Evolutionary conservation across 2,329 filamentous ascomycete species (phyloP).

Genomic region (Coleophoma cylindrospora): DNA sequence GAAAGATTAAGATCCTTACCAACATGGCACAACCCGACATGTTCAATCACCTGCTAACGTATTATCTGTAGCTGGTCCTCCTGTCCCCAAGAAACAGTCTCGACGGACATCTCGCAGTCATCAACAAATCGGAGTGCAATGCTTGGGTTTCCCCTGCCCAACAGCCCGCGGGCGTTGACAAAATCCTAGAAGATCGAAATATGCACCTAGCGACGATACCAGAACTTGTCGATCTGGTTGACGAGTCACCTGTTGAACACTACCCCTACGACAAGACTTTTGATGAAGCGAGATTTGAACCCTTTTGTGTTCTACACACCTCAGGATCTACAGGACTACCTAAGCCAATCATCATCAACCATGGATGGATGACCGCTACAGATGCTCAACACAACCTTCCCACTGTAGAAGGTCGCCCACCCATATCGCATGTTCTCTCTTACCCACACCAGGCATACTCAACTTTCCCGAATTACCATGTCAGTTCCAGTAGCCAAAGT

Average conservation of each 20-base stretch:
- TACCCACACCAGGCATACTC: neutral
- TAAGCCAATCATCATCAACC: constrained; percentile 32
- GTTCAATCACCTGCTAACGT: neutral
- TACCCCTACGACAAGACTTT: constrained; percentile 29
- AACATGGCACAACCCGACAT: neutral
- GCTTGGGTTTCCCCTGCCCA: constrained; percentile 6
- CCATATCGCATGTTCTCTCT: neutral
- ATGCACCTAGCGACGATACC: constrained; percentile 14
- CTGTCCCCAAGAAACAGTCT: constrained; percentile 30
- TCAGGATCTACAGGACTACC: constrained; percentile 37
- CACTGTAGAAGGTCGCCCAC: constrained; percentile 1
- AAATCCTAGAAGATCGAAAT: constrained; percentile 14
- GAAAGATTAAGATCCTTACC: neutral
- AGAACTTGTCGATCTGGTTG: constrained; percentile 22
- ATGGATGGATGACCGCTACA: constrained; percentile 28
- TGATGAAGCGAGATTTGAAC: constrained; percentile 27
- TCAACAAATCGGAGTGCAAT: constrained; percentile 26
- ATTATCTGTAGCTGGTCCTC: constrained; percentile 23
- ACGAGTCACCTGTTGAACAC: constrained; percentile 4
- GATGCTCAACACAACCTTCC: constrained; percentile 21
- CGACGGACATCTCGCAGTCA: constrained; percentile 26
- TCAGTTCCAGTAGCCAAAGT: neutral
- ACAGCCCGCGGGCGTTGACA: constrained; percentile 4
- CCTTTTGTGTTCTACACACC: constrained; percentile 34
- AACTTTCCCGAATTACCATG: constrained; percentile 1